A percentile compares a stretch with the other conserved stretches of the same genome.
Evolutionary conservation across 371 early-diverging fungal genomes (phyloP).

Genomic region (Haplosporangium sp.): DNA sequence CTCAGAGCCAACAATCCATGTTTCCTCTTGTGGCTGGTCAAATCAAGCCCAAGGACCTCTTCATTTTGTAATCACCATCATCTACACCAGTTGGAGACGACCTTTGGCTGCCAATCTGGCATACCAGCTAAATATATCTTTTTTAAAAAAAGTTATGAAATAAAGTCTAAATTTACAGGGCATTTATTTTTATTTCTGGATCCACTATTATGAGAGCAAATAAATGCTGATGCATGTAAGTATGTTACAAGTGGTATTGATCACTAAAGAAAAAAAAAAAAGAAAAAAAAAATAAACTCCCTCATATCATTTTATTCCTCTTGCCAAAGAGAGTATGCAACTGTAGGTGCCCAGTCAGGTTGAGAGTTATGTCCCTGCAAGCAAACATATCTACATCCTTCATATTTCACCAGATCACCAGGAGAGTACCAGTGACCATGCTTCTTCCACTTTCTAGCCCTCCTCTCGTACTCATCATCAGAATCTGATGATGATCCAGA

Average conservation of each 20-base stretch:
- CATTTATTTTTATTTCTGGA: background rate
- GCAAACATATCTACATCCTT: slow-evolving; percentile 65
- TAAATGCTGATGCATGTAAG: background rate
- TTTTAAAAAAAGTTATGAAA: no score
- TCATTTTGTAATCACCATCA: no score
- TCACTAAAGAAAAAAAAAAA: background rate
- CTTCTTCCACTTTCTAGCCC: slow-evolving; percentile 61
- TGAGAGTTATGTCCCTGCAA: slow-evolving; percentile 70
- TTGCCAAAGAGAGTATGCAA: slow-evolving; percentile 70
- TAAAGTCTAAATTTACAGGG: no score
- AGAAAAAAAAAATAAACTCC: background rate
- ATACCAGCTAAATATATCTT: no score
- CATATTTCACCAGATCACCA: slow-evolving; percentile 68
- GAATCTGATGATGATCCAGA: slow-evolving; percentile 17
- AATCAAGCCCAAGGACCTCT: no score
- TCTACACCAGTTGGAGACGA: no score
- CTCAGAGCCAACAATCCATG: no score
- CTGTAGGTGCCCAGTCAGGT: slow-evolving; percentile 66
- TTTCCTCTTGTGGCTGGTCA: no score
- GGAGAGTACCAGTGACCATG: slow-evolving; percentile 65
- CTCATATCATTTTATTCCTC: slow-evolving; percentile 15
- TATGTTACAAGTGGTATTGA: background rate
- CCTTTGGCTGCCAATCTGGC: no score
- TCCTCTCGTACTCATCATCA: slow-evolving; percentile 30
- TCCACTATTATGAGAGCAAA: no score